Base-by-base conservation (phyloP, 164 flowering plant genomes). In the Hamamelis virginiana region DNA sequence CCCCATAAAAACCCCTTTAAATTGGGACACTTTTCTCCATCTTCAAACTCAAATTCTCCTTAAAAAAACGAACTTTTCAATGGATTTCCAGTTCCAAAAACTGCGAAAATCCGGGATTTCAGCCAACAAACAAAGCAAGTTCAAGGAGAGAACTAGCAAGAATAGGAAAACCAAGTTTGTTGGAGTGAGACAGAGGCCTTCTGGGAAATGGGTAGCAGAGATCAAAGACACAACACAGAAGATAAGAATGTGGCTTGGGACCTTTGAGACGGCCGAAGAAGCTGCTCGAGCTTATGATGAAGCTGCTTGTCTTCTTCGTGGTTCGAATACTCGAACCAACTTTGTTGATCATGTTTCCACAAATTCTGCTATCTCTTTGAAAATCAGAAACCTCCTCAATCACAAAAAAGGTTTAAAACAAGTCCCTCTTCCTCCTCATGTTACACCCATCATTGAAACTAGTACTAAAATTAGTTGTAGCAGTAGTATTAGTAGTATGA, bases 211-310 rank as follows among this genome's bases (percentile, higher is more conserved):
- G 85, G 85, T 77, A 18, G 82, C 82, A 12, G 85, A 82, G 75
- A 82, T 81, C 63, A 82, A 82, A 62, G 80, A 82, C 79, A 77
- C 82, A 0, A 79, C 79, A 0, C 75, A 73, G 56, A 79, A 74
- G 76, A 82, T 81, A 1, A 74, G 85, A 65, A 82, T 82, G 85
- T 82, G 85, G 85, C 80, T 82, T 9, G 85, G 85, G 8, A 80
- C 85, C 14, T 80, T 76, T 38, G 67, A 77, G 59, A 76, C 81
- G 0, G 78, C 83, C 1, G 85, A 80, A 60, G 80, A 82, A 64
- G 85, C 85, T 23, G 85, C 85, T 22, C 65, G 83, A 14, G 85
- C 85, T 18, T 82, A 82, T 26, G 85, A 82, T 43, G 83, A 80
- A 62, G 85, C 85, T 12, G 85, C 86, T 15, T 77, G 69, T 45